Percentiles rank a stretch among this genome's conserved stretches.
Conservation (phyloP, 1,284 basidiomycete genomes). For the Xanthoconium separans region DNA sequence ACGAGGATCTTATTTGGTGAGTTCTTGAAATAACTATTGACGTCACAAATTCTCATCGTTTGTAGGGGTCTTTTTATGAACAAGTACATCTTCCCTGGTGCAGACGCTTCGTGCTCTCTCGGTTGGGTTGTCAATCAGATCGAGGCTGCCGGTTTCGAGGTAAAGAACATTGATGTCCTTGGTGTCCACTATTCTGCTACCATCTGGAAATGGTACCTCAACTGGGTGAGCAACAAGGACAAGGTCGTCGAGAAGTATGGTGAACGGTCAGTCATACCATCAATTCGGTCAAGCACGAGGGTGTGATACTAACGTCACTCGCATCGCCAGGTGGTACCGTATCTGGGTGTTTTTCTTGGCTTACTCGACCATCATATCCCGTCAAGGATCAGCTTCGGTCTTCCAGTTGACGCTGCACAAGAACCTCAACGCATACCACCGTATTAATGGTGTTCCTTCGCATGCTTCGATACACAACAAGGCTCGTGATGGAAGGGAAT, state of each 20-base stretch:
- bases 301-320: neutral
- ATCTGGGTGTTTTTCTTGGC: conserved; percentile 92
- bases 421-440: conserved; percentile 94
- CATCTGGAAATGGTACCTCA: conserved; percentile 92
- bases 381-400: conserved; percentile 85
- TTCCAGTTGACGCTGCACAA: conserved; percentile 98
- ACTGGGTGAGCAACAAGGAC: conserved; percentile 90
- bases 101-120: conserved; percentile 92
- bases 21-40: conserved; percentile 5
- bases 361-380: conserved; percentile 70
- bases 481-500: conserved; percentile 29
- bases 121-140: conserved; percentile 92
- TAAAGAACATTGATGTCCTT: conserved; percentile 95
- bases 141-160: conserved; percentile 93
- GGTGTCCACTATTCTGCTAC: conserved; percentile 98
- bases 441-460: conserved; percentile 76
- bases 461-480: conserved; percentile 73
- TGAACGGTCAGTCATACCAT: conserved; percentile 46
- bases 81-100: conserved; percentile 97
- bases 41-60: neutral
- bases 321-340: conserved; percentile 63
- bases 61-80: conserved; percentile 88
- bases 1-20: conserved; percentile 94
- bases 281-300: too few species aligned
- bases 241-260: conserved; percentile 90